These are phyloP conservation scores for Tricholoma hemisulphureum DNA, from an alignment of 768 basidiomycete genomes.

Conservation along the genomic window DNA sequence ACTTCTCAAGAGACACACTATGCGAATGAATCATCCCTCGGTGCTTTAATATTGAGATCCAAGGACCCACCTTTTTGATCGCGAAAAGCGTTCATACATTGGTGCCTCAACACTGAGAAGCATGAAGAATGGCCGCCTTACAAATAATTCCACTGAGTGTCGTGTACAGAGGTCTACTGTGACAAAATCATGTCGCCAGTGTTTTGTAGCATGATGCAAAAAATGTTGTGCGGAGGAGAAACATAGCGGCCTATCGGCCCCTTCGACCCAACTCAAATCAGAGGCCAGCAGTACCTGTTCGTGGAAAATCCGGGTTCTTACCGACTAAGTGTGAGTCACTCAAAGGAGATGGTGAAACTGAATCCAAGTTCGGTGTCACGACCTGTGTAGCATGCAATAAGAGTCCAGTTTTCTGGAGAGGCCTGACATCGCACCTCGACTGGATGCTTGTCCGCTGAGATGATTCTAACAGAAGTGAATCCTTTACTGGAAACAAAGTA, in stretches of 20 bases:
- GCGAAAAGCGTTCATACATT: conserved; percentile 60
- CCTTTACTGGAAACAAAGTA: conserved; percentile 59
- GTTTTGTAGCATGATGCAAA: conserved; percentile 71
- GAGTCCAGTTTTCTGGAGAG: no score
- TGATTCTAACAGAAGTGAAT: conserved; percentile 53
- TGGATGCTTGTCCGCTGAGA: conserved; percentile 3
- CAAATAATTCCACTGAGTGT: conserved; percentile 62
- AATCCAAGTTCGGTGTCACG: background rate
- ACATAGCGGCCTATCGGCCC: conserved; percentile 22
- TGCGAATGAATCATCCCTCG: conserved; percentile 3
- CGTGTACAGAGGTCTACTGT: conserved; percentile 66
- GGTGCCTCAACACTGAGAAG: conserved; percentile 85
- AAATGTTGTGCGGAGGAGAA: conserved; percentile 54
- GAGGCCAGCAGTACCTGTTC: background rate
- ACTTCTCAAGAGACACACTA: conserved; percentile 59
- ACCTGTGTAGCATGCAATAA: background rate
- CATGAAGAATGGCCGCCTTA: conserved; percentile 88
- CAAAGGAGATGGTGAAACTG: no score
- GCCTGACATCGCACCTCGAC: background rate
- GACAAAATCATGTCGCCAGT: conserved; percentile 81
- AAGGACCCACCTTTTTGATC: conserved; percentile 48
- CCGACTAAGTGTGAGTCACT: no score
- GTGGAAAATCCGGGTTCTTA: background rate
- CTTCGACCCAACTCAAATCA: conserved; percentile 7
- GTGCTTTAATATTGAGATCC: background rate